Evolutionary conservation across 2,329 filamentous ascomycete genomes (phyloP), one percentile per base, ranked within the genome.

Genomic region (Blastomyces silverae): DNA sequence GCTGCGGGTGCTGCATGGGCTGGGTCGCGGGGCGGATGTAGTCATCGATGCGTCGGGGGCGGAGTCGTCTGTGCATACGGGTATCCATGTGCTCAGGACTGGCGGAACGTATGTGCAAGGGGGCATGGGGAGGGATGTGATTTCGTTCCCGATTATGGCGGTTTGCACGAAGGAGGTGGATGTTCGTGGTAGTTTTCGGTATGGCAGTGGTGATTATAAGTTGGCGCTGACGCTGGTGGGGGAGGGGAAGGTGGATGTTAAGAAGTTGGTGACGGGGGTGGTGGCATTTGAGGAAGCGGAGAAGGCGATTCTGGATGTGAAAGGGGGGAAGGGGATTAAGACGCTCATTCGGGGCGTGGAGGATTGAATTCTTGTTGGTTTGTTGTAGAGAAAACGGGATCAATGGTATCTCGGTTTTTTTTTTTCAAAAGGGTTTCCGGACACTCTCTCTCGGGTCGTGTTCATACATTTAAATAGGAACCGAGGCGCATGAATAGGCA

Each of bases 101-200:
- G 90, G 90, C 64, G 90, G 90, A 42, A 87, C 84, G 20, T 93
- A 91, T 71, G 88, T 95, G 10, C 91, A 95, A 79, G 91, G 87
- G 66, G 92, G 92, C 64, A 96, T 97, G 91, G 93, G 93, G 73
- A 89, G 89, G 74, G 78, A 86, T 50, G 90, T 96, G 73, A 92
- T 97, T 76, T 89, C 79, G 10, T 96, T 97, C 81, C 93, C 93
- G 62, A 96, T 97, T 75, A 90, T 93, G 85, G 89, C 90, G 5
- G 82, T 95, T 73, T 95, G 92, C 76, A 83, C 87, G 61, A 97
- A 97, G 80, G 93, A 97, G 81, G 82, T 96, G 62, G 95, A 88
- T 13, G 84, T 90, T 58, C 90, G 89, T 74, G 93, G 93, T 28
- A 92, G 88, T 67, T 97, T 97, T 83, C 86, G 93, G 50, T 97